phyloP scores from a whole-genome alignment of 1,284 basidiomycete species.

The Somion occarium region DNA sequence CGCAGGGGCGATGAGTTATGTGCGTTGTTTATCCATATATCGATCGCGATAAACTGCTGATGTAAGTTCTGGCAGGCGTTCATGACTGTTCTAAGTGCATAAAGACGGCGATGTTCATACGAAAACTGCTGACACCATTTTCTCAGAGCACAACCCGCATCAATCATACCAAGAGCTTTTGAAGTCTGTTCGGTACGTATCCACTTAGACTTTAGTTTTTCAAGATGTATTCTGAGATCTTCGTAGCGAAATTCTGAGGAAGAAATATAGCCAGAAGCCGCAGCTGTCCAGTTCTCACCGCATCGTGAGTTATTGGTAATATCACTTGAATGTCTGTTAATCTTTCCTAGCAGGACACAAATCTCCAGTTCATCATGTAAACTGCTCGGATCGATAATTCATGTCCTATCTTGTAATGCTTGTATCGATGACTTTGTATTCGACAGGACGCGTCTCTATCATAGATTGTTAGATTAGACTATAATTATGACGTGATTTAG shows the following conservation, averaged over 20 bases:
- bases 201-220: background rate
- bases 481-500: no score
- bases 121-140: background rate
- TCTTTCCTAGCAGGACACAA: constrained; percentile 28
- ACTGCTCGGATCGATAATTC: no score
- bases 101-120: background rate
- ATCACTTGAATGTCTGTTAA: constrained; percentile 1
- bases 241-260: constrained; percentile 44
- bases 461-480: no score
- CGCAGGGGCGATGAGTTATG: constrained; percentile 86
- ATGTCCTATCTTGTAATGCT: background rate
- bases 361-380: constrained; percentile 30
- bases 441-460: no score
- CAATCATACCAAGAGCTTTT: constrained; percentile 77
- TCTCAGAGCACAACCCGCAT: constrained; percentile 50
- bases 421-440: background rate
- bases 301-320: constrained; percentile 42
- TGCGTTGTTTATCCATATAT: constrained; percentile 28
- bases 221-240: background rate
- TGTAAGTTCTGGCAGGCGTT: constrained; percentile 63
- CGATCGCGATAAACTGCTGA: no score
- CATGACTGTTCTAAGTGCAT: constrained; percentile 50
- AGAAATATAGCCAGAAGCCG: constrained; percentile 76
- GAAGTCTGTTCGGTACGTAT: constrained; percentile 52
- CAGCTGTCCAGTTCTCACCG: constrained; percentile 72